Evolutionary conservation across 2,329 filamentous ascomycete genomes (phyloP), one percentile per base, ranked within the genome.

Genomic region (Whalleya microplaca): DNA sequence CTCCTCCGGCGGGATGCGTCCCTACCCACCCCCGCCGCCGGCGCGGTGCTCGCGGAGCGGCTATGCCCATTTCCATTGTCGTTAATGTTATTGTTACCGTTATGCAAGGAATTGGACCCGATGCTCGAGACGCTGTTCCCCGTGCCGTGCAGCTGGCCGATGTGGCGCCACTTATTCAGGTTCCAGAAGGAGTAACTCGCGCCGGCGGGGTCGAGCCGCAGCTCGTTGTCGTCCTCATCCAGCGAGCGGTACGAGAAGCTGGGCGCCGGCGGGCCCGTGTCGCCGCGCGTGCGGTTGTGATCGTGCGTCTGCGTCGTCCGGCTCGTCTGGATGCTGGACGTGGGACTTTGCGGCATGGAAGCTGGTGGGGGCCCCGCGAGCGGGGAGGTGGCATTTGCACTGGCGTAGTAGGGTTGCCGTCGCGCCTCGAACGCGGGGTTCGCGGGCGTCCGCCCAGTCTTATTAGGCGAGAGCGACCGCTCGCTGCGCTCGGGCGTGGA

Each of bases 161-260:
- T 59, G n/a, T 60, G 65, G n/a, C 76, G 78, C 84, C 83, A 86
- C 20, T 80, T 76, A 37, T 77, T 78, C 19, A 84, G 66, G 57
- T 83, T 85, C 84, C 84, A 87, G 66, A 87, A 86, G 9, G 77
- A 76, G 46, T 76, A 77, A 46, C 72, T 75, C 4, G 75, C 73
- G 1, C 75, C 78, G 21, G 62, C 73, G 1, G 73, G 53, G 47
- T 80, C 78, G 0, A 75, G 58, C 7, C 68, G 67, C 16, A 74
- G 54, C 20, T 70, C 69, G 7, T 74, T 76, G 2, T 76, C 77
- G 3, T 79, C 76, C 21, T 76, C 73, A 5, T 73, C 72, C 9
- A 64, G 21, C 2, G 76, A 68, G 16, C 77, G 72, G 21, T 84
- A 75, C 4, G 76, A 82, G 66, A 86, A 85, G 56, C 82, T 83